phyloP scores from a whole-genome alignment of 192 early-diverging fungal genomes.

The Dispira parvispora region DNA sequence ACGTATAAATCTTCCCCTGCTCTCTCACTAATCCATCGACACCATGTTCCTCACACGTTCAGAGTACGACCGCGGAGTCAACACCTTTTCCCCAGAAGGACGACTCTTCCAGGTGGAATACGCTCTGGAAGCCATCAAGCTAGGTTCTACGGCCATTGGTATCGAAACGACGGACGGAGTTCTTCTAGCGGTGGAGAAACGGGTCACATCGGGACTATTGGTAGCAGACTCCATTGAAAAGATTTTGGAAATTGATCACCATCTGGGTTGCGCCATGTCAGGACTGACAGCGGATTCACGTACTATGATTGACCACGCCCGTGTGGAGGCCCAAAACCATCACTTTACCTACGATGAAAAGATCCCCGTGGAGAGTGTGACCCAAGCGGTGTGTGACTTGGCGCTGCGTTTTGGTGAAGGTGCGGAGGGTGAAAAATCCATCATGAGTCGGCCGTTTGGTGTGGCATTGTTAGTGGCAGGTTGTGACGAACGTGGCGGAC shows the following conservation, averaged over 20 bases:
- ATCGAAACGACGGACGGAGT: slow-evolving; percentile 92
- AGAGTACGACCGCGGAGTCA: slow-evolving; percentile 99
- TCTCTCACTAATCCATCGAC: too few species aligned
- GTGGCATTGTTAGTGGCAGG: slow-evolving; percentile 97
- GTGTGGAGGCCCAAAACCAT: slow-evolving; percentile 94
- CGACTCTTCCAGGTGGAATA: slow-evolving; percentile 99
- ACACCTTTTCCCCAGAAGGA: slow-evolving; percentile 98
- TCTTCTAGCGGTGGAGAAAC: slow-evolving; percentile 92
- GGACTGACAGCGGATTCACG: slow-evolving; percentile 91
- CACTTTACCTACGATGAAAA: slow-evolving; percentile 88
- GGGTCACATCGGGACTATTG: slow-evolving; percentile 80
- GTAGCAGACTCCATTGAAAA: slow-evolving; percentile 95
- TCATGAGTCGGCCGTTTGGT: slow-evolving; percentile 98
- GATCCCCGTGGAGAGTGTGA: slow-evolving; percentile 91
- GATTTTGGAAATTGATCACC: slow-evolving; percentile 88
- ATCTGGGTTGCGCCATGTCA: slow-evolving; percentile 95
- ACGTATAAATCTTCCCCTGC: too few species aligned
- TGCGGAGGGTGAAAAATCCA: slow-evolving; percentile 87
- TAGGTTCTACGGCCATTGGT: slow-evolving; percentile 93
- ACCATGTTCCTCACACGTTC: slow-evolving; percentile 59
- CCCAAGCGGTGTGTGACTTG: slow-evolving; percentile 95
- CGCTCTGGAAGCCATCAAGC: slow-evolving; percentile 98
- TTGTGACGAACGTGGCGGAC: slow-evolving; percentile 90
- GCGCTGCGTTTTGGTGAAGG: slow-evolving; percentile 95
- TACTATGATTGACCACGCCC: slow-evolving; percentile 97